A percentile compares a stretch with the other conserved stretches of the same genome.
Evolutionary conservation across 2,329 filamentous ascomycete species (phyloP).

Genomic region (Zelopaecilomyces penicillatus): DNA sequence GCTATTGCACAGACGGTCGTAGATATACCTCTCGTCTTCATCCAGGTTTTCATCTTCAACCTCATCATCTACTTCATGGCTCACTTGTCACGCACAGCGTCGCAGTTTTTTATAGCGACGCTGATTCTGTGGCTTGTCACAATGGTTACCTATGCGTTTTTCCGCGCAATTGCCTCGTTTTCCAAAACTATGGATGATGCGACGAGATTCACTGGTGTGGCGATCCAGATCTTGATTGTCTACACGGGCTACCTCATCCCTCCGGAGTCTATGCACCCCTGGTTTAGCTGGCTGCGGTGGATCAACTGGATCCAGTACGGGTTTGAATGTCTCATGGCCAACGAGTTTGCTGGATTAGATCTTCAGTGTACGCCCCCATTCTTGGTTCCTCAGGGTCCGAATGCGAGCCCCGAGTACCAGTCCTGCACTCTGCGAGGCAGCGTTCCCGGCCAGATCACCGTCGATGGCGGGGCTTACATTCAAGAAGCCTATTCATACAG

Average conservation of each 20-base stretch:
- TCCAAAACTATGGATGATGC: slow-evolving; percentile 56
- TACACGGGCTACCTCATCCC: slow-evolving; percentile 61
- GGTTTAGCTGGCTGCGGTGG: slow-evolving; percentile 64
- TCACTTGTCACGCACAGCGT: slow-evolving; percentile 56
- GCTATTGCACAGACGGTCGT: slow-evolving; percentile 47
- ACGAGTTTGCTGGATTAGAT: slow-evolving; percentile 49
- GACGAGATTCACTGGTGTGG: slow-evolving; percentile 47
- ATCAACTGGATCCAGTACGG: slow-evolving; percentile 60
- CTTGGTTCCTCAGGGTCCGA: slow-evolving; percentile 42
- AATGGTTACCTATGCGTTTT: slow-evolving; percentile 50
- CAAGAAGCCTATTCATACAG: slow-evolving; percentile 44
- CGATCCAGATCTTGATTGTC: slow-evolving; percentile 56
- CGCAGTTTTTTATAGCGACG: slow-evolving; percentile 59
- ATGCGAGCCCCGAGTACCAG: slow-evolving; percentile 29
- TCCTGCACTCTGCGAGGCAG: slow-evolving; percentile 44
- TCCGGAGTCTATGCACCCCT: slow-evolving; percentile 42
- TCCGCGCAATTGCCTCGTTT: slow-evolving; percentile 49
- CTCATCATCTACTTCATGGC: slow-evolving; percentile 72
- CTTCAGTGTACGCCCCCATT: slow-evolving; percentile 53
- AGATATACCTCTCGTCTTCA: slow-evolving; percentile 54
- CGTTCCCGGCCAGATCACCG: slow-evolving; percentile 35
- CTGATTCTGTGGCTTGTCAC: slow-evolving; percentile 52
- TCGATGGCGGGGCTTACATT: slow-evolving; percentile 51
- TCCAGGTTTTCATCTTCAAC: slow-evolving; percentile 60
- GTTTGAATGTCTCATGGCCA: slow-evolving; percentile 59